These are phyloP conservation scores for Rosa persica DNA, from an alignment of 306 rosid species.

Conservation along the genomic window DNA sequence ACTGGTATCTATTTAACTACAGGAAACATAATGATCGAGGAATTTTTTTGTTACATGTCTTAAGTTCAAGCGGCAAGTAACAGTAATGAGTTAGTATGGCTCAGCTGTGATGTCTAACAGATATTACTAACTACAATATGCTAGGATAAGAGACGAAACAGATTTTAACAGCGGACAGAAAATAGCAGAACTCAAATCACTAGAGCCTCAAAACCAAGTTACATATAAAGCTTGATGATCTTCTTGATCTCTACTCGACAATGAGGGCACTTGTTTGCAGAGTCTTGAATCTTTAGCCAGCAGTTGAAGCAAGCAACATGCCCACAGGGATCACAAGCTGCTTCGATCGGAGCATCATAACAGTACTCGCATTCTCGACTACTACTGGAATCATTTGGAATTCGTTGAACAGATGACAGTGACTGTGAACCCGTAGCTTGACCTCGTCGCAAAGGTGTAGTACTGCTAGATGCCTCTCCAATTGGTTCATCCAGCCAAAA, in stretches of 20 bases:
- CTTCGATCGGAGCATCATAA: neutral
- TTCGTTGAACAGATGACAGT: neutral
- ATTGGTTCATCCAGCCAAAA: neutral
- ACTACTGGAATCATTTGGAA: neutral
- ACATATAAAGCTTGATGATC: neutral
- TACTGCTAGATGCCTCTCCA: neutral
- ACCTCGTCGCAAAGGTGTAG: neutral
- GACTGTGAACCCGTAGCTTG: neutral
- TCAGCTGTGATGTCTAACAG: too few species aligned
- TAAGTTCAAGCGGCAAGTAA: neutral
- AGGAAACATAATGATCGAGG: neutral
- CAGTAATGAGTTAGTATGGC: too few species aligned
- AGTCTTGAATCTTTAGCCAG: neutral
- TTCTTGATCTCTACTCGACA: neutral
- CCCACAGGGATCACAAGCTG: slow-evolving; percentile 2
- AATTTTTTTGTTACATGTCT: neutral
- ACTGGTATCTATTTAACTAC: neutral
- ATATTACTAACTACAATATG: too few species aligned
- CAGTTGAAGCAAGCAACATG: neutral
- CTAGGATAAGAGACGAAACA: too few species aligned
- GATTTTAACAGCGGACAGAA: neutral
- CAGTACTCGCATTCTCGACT: neutral
- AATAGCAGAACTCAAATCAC: neutral
- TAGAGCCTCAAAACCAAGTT: neutral
- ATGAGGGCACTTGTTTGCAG: neutral